Base-by-base conservation (phyloP, 1,284 basidiomycete species). In the Pyrrhoderma noxium region DNA sequence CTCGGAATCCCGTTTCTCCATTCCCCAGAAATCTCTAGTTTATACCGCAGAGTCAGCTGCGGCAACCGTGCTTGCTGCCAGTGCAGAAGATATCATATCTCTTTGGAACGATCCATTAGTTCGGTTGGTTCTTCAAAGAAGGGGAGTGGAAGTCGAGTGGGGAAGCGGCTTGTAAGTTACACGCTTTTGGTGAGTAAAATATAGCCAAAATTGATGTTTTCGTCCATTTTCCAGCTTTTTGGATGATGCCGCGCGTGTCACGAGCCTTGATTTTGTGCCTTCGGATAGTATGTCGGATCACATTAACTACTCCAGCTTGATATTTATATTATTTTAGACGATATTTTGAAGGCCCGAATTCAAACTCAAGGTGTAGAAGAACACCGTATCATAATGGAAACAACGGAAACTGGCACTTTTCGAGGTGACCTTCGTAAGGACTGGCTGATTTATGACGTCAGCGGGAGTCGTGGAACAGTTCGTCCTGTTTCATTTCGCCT, bases 371-470 rank as follows among this genome's bases (percentile, higher is more conserved):
- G 87, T 42, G 82, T 89, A 31, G 75, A 84, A 40, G 86, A 89
- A 60, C 83, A 89, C 62, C 74, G 77, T 0, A 88, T 89, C 65
- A 70, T 73, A n/a, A 72, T 89, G 9, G 71, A 75, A 16, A 74
- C 16, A 71, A 70, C 46, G 77, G 77, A 58, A 71, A 72, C 31
- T 73, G 74, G n/a, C 71, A 79, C 79, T 21, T 75, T 40, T 84
- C 1, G 79, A 70, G 47, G 78, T 77, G 58, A 81, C 76, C 3
- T 70, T 78, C 2, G 76, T 82, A 59, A 85, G 54, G 84, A 87
- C 58, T 89, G 86, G 86, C 79, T 77, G 56, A 81, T 89, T 40
- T 89, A 86, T 64, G 85, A 89, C 61, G 86, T 89, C n/a, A 86
- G 85, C 53, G 85, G 85, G 31, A 73, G 85, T 35, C 72, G 80